Evolutionary conservation across 1,139 yeast genomes (phyloP), one percentile per base, ranked within the genome.

Genomic region (Saccharomyces pastorianus): DNA sequence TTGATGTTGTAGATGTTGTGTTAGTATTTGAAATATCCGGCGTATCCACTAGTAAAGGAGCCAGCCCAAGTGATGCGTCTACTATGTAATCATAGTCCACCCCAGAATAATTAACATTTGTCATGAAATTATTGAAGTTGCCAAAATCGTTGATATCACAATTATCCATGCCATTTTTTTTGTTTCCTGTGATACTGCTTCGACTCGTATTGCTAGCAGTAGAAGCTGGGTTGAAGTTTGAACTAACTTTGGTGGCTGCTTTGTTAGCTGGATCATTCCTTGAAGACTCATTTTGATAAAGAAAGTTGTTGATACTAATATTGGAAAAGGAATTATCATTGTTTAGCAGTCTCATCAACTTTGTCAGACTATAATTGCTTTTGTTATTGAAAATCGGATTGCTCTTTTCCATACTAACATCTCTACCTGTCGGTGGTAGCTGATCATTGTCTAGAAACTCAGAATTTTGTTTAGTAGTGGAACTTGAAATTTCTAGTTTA

Each of bases 1-100:
- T 14, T 23, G 48, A 26, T 44, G 27, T 17, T 23, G 52, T 46
- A 46, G 42, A 38, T 38, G 11, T 32, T 32, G 25, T 44, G 28
- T n/a, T 27, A 34, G 42, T 28, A 38, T 38, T 38, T 38, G 42
- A 38, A 3, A 38, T 38, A 17, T 55, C 61, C 23, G 60, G 59
- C 4, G 63, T 54, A 59, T 64, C 59, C 14, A 60, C 66, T 48
- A 68, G 50, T 41, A 68, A 53, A 8, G 71, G 70, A 2, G 71
- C 71, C 23, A 68, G 54, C 2, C 71, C 71, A 27, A 67, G 56
- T 1, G 71, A 67, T 6, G 68, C 70, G 53, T 68, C 71, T 9
- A 67, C 67, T 27, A 67, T 61, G 47, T 61, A 65, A 41, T 61
- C 62, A 51, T 53, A 60, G 56, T 47, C 65, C 52, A 50, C 51